Evolutionary conservation across 345 rosid species (phyloP).

Genomic region (Bruguiera sexangula): DNA sequence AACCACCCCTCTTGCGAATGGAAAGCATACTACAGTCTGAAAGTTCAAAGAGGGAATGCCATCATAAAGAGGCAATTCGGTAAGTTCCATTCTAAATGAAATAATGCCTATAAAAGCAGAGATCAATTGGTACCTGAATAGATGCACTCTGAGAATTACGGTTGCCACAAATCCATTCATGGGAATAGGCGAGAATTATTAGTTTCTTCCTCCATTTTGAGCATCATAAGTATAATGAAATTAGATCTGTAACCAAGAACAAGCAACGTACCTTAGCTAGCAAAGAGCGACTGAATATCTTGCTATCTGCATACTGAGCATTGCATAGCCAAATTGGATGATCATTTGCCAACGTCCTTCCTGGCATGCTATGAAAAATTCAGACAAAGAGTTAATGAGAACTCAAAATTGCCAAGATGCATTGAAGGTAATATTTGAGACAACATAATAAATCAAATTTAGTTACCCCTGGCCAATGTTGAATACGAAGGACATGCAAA

Average conservation of each 20-base stretch:
- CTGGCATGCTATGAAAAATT: slow-evolving; percentile 64
- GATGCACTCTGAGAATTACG: slow-evolving; percentile 68
- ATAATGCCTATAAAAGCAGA: neutral
- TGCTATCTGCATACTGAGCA: slow-evolving; percentile 81
- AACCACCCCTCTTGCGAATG: slow-evolving; percentile 66
- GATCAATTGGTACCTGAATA: slow-evolving; percentile 50
- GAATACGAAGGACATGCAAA: slow-evolving; percentile 19
- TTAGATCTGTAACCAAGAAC: neutral
- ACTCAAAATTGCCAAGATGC: neutral
- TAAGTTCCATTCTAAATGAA: no score
- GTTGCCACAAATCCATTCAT: slow-evolving; percentile 13
- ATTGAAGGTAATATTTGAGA: no score
- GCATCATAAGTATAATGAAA: neutral
- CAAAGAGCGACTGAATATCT: slow-evolving; percentile 81
- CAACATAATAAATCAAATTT: neutral
- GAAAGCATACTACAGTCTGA: slow-evolving; percentile 89
- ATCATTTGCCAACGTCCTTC: slow-evolving; percentile 57
- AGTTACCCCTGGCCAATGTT: slow-evolving; percentile 69
- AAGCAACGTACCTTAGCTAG: slow-evolving; percentile 71
- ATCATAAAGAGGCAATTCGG: neutral
- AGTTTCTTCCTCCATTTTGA: slow-evolving; percentile 10
- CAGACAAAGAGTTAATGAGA: neutral
- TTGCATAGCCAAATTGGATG: slow-evolving; percentile 76
- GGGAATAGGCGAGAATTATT: slow-evolving; percentile 7
- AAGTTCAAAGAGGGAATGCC: slow-evolving; percentile 17